Evolutionary conservation across 192 early-diverging fungal species (phyloP).

Genomic region (Entophlyctis luteolus): DNA sequence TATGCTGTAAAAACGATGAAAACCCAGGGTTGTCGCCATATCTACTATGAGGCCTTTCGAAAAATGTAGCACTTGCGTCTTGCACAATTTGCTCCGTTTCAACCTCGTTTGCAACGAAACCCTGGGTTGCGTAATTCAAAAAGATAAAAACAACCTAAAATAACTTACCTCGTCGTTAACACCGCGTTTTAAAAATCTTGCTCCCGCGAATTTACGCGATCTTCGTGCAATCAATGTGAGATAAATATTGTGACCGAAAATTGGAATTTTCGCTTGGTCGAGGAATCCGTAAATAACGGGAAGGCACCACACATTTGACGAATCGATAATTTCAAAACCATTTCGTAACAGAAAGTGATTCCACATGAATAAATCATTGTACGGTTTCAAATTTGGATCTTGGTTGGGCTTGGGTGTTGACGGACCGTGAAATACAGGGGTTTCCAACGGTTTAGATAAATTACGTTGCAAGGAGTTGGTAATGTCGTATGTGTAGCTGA

Average conservation of each 20-base stretch:
- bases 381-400: slow-evolving; percentile 18
- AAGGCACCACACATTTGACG: slow-evolving; percentile 62
- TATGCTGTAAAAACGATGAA: slow-evolving; percentile 94
- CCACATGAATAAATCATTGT: slow-evolving; percentile 95
- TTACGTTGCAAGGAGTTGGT: slow-evolving; percentile 87
- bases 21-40: slow-evolving; percentile 61
- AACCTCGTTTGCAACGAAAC: slow-evolving; percentile 97
- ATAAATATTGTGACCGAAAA: slow-evolving; percentile 86
- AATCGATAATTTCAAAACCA: slow-evolving; percentile 59
- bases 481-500: slow-evolving; percentile 94
- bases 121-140: slow-evolving; percentile 49
- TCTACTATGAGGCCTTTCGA: slow-evolving; percentile 55
- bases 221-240: slow-evolving; percentile 92
- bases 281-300: slow-evolving; percentile 93
- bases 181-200: slow-evolving; percentile 91
- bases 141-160: slow-evolving; percentile 7
- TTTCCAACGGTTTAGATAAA: slow-evolving; percentile 54
- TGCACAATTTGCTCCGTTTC: slow-evolving; percentile 98
- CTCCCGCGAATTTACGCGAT: slow-evolving; percentile 92
- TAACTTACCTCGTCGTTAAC: slow-evolving; percentile 73
- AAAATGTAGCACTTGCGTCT: slow-evolving; percentile 85
- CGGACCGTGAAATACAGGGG: too few relatives aligned
- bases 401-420: too few relatives aligned
- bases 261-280: slow-evolving; percentile 90
- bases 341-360: slow-evolving; percentile 72